phyloP scores from a whole-genome alignment of 1,139 yeast species.

The Suhomyces yuchorum region DNA sequence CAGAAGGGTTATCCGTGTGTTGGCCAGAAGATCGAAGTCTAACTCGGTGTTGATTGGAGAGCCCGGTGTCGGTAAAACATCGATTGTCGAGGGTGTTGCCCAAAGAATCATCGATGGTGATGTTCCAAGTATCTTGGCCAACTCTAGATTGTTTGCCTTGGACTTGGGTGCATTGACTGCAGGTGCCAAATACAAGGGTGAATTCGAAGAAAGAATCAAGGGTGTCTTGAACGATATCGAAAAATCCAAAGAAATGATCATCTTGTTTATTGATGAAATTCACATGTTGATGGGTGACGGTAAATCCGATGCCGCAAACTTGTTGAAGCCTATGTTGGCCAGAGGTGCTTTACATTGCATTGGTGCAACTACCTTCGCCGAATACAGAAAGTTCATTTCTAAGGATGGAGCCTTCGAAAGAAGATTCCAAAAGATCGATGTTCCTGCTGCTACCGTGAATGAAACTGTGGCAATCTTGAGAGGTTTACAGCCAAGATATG shows the following conservation, averaged over 20 bases:
- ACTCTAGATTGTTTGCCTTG: conserved; percentile 78
- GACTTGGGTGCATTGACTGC: conserved; percentile 97
- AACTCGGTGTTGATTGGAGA: conserved; percentile 97
- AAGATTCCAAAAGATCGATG: conserved; percentile 96
- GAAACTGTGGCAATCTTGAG: conserved; percentile 96
- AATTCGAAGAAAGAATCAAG: conserved; percentile 95
- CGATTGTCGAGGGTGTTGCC: conserved; percentile 97
- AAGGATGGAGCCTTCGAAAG: conserved; percentile 99
- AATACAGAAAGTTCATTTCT: conserved; percentile 87
- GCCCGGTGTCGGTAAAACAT: conserved; percentile 99
- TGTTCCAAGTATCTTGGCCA: conserved; percentile 84
- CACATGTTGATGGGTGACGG: conserved; percentile 99
- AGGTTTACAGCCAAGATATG: conserved; percentile 95
- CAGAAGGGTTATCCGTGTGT: conserved; percentile 87
- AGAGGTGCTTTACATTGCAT: conserved; percentile 95
- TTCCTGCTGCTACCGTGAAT: conserved; percentile 87
- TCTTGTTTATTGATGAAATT: conserved; percentile 91
- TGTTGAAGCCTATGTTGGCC: conserved; percentile 95
- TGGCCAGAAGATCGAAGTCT: conserved; percentile 94
- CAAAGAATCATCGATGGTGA: conserved; percentile 95
- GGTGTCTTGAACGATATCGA: conserved; percentile 95
- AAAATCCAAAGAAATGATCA: conserved; percentile 80
- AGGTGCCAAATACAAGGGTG: conserved; percentile 98
- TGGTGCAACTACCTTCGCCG: conserved; percentile 97
- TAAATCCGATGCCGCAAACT: conserved; percentile 88